A percentile compares a stretch with the other conserved stretches of the same genome.
Evolutionary conservation across 257 asterid genomes (phyloP).

Genomic region (Vinca minor): DNA sequence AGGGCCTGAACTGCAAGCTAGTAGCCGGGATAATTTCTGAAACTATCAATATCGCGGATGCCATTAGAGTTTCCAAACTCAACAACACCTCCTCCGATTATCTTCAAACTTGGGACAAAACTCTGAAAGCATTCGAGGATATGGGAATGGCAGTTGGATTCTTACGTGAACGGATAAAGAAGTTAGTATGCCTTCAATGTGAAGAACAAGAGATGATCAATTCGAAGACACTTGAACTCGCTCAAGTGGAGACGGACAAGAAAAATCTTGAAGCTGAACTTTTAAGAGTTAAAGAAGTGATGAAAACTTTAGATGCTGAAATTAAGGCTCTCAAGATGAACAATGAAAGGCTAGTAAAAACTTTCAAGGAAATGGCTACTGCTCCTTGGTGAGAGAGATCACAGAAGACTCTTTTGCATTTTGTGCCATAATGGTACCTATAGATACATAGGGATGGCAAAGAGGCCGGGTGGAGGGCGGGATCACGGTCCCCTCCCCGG

Average conservation of each 20-base stretch:
- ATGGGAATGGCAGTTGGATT: conserved; percentile 62
- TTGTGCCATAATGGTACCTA: too few species aligned
- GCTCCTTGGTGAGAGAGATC: conserved; percentile 46
- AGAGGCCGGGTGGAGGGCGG: too few species aligned
- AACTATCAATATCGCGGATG: conserved; percentile 44
- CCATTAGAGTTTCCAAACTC: conserved; percentile 33
- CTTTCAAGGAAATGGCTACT: conserved; percentile 28
- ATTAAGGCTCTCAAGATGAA: conserved; percentile 30
- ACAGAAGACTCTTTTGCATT: not conserved
- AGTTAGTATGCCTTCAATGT: conserved; percentile 21
- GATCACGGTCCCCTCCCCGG: too few species aligned
- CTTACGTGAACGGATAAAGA: conserved; percentile 31
- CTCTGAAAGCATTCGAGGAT: conserved; percentile 47
- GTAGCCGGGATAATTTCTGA: conserved; percentile 46
- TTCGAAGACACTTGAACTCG: conserved; percentile 28
- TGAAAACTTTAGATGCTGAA: conserved; percentile 23
- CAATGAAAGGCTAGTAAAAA: conserved; percentile 16
- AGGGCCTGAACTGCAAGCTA: conserved; percentile 43
- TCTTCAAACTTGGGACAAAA: conserved; percentile 45
- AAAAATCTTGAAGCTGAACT: conserved; percentile 22
- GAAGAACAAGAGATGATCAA: conserved; percentile 21
- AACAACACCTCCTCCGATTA: conserved; percentile 19
- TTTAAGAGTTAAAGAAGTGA: conserved; percentile 18
- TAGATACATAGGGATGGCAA: too few species aligned
- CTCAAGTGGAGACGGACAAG: conserved; percentile 25